Evolutionary conservation across 768 basidiomycete genomes (phyloP).

Genomic region (Tylopilus sp.): DNA sequence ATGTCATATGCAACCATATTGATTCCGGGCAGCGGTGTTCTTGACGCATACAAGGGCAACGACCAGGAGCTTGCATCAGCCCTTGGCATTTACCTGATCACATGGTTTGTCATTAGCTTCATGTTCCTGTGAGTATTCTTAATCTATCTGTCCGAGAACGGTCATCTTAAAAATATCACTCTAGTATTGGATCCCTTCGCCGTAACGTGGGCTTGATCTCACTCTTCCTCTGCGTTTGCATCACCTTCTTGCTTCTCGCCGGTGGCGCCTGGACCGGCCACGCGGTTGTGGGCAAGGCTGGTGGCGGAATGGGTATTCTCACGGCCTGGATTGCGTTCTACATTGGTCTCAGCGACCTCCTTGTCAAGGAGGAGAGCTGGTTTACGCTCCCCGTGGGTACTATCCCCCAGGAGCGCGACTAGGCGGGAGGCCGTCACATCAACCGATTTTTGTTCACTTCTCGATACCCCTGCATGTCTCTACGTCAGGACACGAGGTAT

Average conservation of each 20-base stretch:
- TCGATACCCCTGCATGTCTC: not conserved
- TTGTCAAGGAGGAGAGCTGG: conserved; percentile 36
- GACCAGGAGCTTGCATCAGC: conserved; percentile 52
- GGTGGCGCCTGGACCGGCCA: conserved; percentile 35
- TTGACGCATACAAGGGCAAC: conserved; percentile 42
- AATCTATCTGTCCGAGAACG: not conserved
- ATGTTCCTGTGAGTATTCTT: conserved; percentile 52
- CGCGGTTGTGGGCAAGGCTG: conserved; percentile 31
- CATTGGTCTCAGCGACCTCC: conserved; percentile 39
- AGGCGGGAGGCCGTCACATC: not conserved
- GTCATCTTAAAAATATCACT: not conserved
- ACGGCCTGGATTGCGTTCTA: conserved; percentile 50
- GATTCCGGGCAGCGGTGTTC: conserved; percentile 66
- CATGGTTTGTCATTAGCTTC: conserved; percentile 73
- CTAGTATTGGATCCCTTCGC: conserved; percentile 47
- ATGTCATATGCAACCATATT: conserved; percentile 74
- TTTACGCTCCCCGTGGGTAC: conserved; percentile 40
- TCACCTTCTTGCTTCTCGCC: conserved; percentile 50
- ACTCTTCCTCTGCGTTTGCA: conserved; percentile 49
- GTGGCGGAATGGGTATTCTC: conserved; percentile 42
- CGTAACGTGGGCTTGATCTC: conserved; percentile 47
- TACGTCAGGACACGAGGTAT: not conserved
- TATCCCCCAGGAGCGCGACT: conserved; percentile 11
- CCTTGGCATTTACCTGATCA: conserved; percentile 68
- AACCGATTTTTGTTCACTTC: not conserved